Percentiles rank a stretch among this genome's conserved stretches.
phyloP scores from a whole-genome alignment of 2,329 filamentous ascomycete species.

The Septoria petroselini region DNA sequence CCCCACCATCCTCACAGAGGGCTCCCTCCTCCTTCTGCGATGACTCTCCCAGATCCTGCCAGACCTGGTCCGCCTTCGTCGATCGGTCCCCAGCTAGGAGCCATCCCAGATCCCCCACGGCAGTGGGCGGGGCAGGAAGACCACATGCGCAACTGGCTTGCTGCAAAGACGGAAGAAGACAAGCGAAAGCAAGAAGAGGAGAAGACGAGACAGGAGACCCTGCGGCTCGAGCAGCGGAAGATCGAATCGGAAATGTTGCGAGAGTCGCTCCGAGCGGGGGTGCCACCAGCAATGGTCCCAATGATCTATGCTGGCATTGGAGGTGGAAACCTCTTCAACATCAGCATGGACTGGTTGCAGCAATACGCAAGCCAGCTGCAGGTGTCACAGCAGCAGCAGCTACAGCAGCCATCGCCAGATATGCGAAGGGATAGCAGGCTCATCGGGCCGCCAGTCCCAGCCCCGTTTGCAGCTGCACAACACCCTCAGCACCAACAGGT shows the following conservation, averaged over 20 bases:
- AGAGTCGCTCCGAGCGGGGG: conserved; percentile 51
- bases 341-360: conserved; percentile 51
- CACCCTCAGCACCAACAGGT: conserved; percentile 34
- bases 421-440: conserved; percentile 42
- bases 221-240: conserved; percentile 51
- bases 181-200: conserved; percentile 54
- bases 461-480: conserved; percentile 25
- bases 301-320: conserved; percentile 55
- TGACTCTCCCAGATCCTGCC: conserved; percentile 51
- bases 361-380: conserved; percentile 49
- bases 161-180: conserved; percentile 52
- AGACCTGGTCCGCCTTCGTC: conserved; percentile 39
- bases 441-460: conserved; percentile 40
- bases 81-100: conserved; percentile 37
- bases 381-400: conserved; percentile 34
- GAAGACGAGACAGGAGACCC: conserved; percentile 51
- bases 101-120: conserved; percentile 45
- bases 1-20: conserved; percentile 55
- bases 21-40: conserved; percentile 52
- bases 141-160: conserved; percentile 52
- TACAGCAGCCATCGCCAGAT: conserved; percentile 41
- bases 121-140: conserved; percentile 53
- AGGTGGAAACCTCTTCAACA: conserved; percentile 47
- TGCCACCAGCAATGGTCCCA: conserved; percentile 52
- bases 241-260: conserved; percentile 54